phyloP scores from a whole-genome alignment of 1,284 basidiomycete genomes.

The Dichomitus squalens region DNA sequence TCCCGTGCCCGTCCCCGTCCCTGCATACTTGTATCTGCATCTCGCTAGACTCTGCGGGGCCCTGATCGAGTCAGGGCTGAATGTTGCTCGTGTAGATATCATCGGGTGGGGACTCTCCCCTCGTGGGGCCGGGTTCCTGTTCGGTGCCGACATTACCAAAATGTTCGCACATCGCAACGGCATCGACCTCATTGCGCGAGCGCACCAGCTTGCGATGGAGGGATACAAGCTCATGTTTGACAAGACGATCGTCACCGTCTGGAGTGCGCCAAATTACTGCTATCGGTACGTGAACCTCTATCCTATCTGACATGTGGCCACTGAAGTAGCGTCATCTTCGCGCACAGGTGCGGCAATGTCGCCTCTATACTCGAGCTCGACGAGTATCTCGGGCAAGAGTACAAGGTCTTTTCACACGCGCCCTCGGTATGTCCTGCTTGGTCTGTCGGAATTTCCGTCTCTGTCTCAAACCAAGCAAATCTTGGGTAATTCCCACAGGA shows the following conservation, averaged over 20 bases:
- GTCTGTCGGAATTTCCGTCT: not conserved
- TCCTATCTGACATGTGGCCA: not conserved
- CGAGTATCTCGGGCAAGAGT: slow-evolving; percentile 88
- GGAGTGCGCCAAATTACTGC: slow-evolving; percentile 99
- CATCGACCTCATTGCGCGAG: slow-evolving; percentile 94
- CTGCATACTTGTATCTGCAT: not conserved
- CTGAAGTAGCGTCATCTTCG: not conserved
- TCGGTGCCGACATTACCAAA: slow-evolving; percentile 92
- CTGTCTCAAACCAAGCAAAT: not conserved
- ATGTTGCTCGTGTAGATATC: slow-evolving; percentile 59
- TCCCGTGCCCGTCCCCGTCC: slow-evolving; percentile 3
- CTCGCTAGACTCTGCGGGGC: not conserved
- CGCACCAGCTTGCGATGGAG: slow-evolving; percentile 98
- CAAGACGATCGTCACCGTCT: slow-evolving; percentile 93
- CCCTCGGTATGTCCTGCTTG: slow-evolving; percentile 52
- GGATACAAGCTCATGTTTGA: slow-evolving; percentile 99
- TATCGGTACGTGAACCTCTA: slow-evolving; percentile 70
- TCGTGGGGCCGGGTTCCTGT: slow-evolving; percentile 93
- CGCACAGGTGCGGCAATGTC: slow-evolving; percentile 85
- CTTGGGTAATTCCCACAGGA: slow-evolving; percentile 51
- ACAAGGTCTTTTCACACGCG: slow-evolving; percentile 88
- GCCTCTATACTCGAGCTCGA: slow-evolving; percentile 92
- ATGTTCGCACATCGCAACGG: slow-evolving; percentile 89
- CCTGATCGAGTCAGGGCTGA: not conserved
- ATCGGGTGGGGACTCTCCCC: slow-evolving; percentile 96